A percentile compares a stretch with the other conserved stretches of the same genome.
Conservation (phyloP, 306 rosid genomes). For the Sophora flavescens region DNA sequence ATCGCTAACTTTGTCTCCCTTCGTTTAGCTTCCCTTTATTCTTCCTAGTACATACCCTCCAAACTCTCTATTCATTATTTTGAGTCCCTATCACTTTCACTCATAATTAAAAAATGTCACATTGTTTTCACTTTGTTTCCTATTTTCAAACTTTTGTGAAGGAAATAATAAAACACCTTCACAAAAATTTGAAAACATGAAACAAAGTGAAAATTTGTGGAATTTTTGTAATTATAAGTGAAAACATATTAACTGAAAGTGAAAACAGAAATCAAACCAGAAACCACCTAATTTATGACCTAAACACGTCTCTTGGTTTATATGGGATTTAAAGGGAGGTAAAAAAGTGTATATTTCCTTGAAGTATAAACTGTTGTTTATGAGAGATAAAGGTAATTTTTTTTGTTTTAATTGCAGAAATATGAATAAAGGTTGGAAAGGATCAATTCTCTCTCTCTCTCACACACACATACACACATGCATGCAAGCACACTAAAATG, state of each 20-base stretch:
- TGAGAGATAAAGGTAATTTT: conserved; percentile 3
- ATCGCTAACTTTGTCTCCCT: background rate
- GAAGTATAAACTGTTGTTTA: conserved; percentile 27
- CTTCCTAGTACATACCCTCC: background rate
- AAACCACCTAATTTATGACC: background rate
- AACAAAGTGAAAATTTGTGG: background rate
- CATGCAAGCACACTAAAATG: background rate
- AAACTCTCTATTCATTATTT: background rate
- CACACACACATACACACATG: background rate
- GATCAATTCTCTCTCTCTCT: background rate
- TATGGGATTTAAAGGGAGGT: conserved; percentile 19
- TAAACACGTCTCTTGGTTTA: background rate
- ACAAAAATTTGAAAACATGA: background rate
- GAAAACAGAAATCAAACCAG: no score
- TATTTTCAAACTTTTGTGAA: background rate
- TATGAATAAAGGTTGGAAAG: conserved; percentile 26
- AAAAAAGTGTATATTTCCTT: background rate
- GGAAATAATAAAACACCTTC: background rate
- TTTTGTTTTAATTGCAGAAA: conserved; percentile 12
- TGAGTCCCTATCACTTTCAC: background rate
- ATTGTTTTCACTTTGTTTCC: background rate
- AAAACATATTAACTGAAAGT: no score
- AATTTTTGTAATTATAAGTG: no score
- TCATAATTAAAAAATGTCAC: background rate
- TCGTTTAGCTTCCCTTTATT: background rate